Conservation (phyloP, 345 rosid species). For the sweet orange (Citrus sinensis) region DNA sequence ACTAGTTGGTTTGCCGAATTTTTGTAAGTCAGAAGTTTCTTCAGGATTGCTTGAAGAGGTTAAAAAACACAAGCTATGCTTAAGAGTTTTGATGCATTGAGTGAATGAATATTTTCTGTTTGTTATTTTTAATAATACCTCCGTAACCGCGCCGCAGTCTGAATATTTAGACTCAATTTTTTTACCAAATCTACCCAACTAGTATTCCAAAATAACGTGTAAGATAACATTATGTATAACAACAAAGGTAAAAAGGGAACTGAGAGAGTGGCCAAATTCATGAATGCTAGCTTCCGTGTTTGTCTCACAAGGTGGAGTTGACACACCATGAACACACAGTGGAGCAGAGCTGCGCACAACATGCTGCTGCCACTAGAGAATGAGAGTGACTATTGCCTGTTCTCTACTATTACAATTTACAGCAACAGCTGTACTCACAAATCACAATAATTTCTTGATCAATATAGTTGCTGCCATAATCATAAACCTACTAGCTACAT, state of each 20-base stretch:
- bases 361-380: background rate
- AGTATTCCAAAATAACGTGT: too few species aligned
- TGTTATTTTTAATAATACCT: background rate
- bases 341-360: conserved; percentile 1
- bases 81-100: too few species aligned
- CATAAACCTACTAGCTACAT: too few species aligned
- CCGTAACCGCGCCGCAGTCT: too few species aligned
- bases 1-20: background rate
- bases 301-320: conserved; percentile 4
- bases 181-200: too few species aligned
- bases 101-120: background rate
- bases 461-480: too few species aligned
- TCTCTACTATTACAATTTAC: background rate
- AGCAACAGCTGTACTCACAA: background rate
- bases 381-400: background rate
- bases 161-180: too few species aligned
- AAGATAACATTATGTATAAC: background rate
- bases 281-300: background rate
- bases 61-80: background rate
- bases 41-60: background rate
- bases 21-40: background rate
- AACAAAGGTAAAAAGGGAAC: background rate
- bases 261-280: background rate
- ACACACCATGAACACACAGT: background rate
- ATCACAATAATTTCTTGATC: background rate